Percentiles rank a stretch among this genome's conserved stretches.
phyloP scores from a whole-genome alignment of 371 early-diverging fungal species.

The Mortierella sp. region DNA sequence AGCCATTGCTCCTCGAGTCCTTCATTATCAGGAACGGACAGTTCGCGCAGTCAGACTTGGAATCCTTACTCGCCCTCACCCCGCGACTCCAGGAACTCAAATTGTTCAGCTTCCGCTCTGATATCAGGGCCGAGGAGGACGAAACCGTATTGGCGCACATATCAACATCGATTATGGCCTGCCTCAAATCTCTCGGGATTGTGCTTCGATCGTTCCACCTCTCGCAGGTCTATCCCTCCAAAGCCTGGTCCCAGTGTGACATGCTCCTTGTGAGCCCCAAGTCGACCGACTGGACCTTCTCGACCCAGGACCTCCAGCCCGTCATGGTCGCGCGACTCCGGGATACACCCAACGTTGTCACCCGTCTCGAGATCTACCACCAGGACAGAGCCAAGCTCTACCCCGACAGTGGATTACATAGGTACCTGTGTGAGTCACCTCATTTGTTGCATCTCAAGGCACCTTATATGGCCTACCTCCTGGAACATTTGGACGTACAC shows the following conservation, averaged over 20 bases:
- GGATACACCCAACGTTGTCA: not conserved
- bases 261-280: not conserved
- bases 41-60: not conserved
- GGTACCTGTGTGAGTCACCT: not conserved
- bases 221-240: not conserved
- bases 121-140: not conserved
- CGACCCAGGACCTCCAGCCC: not conserved
- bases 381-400: not conserved
- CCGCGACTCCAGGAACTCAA: not conserved
- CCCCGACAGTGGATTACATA: not conserved
- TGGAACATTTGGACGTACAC: not conserved
- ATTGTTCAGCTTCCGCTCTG: not conserved
- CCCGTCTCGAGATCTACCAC: not conserved
- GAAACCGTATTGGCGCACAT: not conserved
- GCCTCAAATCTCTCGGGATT: not conserved
- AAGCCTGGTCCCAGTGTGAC: not conserved
- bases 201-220: not conserved
- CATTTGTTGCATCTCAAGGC: not conserved
- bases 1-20: not conserved
- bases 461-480: not conserved
- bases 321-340: not conserved
- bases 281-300: not conserved
- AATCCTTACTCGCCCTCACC: not conserved
- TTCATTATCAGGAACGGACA: not conserved
- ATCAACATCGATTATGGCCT: not conserved